A percentile compares a stretch with the other conserved stretches of the same genome.
phyloP scores from a whole-genome alignment of 495 filamentous ascomycete species.

The Lophiostoma macrostomum region DNA sequence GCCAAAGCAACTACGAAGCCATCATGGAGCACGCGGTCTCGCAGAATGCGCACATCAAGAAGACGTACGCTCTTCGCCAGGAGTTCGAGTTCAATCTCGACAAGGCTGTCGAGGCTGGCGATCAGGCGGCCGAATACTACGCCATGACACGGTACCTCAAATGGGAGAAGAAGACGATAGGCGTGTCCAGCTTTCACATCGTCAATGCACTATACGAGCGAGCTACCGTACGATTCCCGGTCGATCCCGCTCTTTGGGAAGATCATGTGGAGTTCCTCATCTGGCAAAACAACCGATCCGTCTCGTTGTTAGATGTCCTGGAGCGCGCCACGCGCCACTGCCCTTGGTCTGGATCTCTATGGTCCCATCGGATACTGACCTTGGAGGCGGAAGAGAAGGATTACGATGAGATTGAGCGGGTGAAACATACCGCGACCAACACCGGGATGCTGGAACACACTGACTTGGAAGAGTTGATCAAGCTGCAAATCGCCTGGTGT shows the following conservation, averaged over 20 bases:
- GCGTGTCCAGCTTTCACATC: conserved; percentile 55
- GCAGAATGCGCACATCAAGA: conserved; percentile 64
- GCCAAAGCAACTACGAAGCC: conserved; percentile 69
- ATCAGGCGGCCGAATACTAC: conserved; percentile 55
- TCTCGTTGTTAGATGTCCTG: conserved; percentile 47
- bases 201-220: conserved; percentile 76
- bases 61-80: conserved; percentile 65
- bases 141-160: conserved; percentile 74
- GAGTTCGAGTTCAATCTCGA: conserved; percentile 66
- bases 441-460: conserved; percentile 69
- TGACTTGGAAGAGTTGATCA: conserved; percentile 80
- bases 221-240: conserved; percentile 64
- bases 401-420: conserved; percentile 76
- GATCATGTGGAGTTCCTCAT: conserved; percentile 74
- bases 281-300: conserved; percentile 42
- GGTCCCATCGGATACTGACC: conserved; percentile 82
- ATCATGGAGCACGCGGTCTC: conserved; percentile 71
- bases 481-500: conserved; percentile 90
- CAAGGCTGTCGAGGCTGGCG: conserved; percentile 55
- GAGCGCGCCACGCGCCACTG: conserved; percentile 82
- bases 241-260: conserved; percentile 71
- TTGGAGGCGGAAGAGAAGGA: conserved; percentile 70
- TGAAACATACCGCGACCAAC: conserved; percentile 89
- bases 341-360: conserved; percentile 86
- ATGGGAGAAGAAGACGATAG: conserved; percentile 66